phyloP scores from a whole-genome alignment of 768 basidiomycete genomes.

The Macrolepiota dolichaula region DNA sequence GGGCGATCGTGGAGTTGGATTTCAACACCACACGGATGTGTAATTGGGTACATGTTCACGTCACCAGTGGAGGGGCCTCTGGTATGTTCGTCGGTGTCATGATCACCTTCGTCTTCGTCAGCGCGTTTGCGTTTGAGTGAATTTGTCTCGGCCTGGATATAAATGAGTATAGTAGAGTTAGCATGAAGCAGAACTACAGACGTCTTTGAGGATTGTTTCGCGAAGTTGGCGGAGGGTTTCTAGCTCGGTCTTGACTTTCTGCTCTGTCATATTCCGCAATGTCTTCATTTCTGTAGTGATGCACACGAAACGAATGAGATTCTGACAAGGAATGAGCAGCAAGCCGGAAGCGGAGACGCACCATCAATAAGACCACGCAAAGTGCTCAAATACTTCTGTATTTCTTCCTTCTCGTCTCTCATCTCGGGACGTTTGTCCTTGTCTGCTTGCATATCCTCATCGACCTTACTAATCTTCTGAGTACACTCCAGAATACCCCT shows the following conservation, averaged over 20 bases:
- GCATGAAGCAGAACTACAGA: constrained; percentile 18
- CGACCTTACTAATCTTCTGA: background rate
- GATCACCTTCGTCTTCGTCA: background rate
- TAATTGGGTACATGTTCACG: background rate
- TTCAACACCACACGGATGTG: background rate
- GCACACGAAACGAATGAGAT: background rate
- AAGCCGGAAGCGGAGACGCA: constrained; percentile 19
- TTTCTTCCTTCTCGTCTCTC: constrained; percentile 19
- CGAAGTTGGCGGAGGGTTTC: constrained; percentile 29
- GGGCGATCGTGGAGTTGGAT: constrained; percentile 20
- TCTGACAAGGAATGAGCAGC: background rate
- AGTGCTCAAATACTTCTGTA: constrained; percentile 21
- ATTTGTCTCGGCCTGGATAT: constrained; percentile 12
- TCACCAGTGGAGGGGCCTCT: background rate
- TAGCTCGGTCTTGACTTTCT: constrained; percentile 44
- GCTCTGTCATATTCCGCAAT: constrained; percentile 38
- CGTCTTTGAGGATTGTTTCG: constrained; percentile 19
- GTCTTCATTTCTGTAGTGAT: constrained; percentile 39
- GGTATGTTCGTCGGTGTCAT: background rate
- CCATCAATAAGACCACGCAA: constrained; percentile 40
- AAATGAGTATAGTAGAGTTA: background rate
- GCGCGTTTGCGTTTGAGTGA: constrained; percentile 55
- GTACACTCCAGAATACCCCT: background rate
- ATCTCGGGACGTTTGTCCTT: constrained; percentile 22
- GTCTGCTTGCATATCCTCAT: constrained; percentile 2